Conservation (phyloP, 202 grass and related monocot genomes). For the Panicum virgatum region DNA sequence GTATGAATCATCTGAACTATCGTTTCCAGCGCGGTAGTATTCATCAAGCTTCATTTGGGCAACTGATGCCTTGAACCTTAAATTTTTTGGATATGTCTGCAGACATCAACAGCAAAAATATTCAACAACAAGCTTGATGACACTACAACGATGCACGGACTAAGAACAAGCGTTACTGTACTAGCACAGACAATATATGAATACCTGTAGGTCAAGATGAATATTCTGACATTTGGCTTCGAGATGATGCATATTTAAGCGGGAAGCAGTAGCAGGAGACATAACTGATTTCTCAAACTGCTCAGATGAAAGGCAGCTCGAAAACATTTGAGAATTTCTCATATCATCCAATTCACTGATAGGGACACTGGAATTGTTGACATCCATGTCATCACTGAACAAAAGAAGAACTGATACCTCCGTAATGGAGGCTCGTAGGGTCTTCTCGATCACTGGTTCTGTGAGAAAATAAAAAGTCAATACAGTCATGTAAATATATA, state of each 20-base stretch:
- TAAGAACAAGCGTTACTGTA: conserved; percentile 7
- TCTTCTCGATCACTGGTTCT: conserved; percentile 83
- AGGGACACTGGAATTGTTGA: conserved; percentile 30
- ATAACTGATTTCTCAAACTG: conserved; percentile 60
- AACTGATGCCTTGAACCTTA: conserved; percentile 64
- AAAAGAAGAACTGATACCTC: conserved; percentile 84
- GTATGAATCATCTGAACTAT: conserved; percentile 39
- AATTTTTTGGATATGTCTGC: conserved; percentile 82
- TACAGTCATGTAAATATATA: conserved; percentile 25
- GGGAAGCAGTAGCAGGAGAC: conserved; percentile 45
- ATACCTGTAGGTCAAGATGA: conserved; percentile 78
- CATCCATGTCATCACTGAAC: conserved; percentile 53
- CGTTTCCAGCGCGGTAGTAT: conserved; percentile 51
- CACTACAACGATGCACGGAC: conserved; percentile 23
- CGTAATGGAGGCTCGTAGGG: conserved; percentile 55
- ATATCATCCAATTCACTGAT: conserved; percentile 35
- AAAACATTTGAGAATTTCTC: conserved; percentile 63
- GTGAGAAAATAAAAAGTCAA: conserved; percentile 49
- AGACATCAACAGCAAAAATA: conserved; percentile 41
- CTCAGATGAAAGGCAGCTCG: conserved; percentile 66
- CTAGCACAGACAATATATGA: background rate
- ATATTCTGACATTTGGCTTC: conserved; percentile 72
- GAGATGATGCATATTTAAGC: conserved; percentile 76
- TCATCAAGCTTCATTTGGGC: conserved; percentile 71
- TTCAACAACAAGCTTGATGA: conserved; percentile 36